Percentiles rank a stretch among this genome's conserved stretches.
phyloP scores from a whole-genome alignment of 169 alveolate species.

The Eimeria sp. region DNA sequence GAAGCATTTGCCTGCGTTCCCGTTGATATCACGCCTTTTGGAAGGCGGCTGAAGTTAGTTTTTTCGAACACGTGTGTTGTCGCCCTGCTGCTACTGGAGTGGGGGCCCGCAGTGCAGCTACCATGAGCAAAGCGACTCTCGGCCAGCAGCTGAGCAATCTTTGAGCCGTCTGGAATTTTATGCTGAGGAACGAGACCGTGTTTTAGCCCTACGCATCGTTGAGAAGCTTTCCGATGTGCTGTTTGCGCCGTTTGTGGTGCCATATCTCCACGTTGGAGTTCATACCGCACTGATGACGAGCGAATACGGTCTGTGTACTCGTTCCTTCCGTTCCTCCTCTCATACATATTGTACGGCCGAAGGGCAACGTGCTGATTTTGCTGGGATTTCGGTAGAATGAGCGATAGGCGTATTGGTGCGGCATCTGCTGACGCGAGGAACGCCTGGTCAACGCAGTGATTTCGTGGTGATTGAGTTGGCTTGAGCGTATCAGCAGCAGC shows the following conservation, averaged over 20 bases:
- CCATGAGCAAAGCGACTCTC: neutral
- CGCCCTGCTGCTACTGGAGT: neutral
- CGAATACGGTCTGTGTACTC: neutral
- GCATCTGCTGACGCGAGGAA: neutral
- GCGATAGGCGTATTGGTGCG: conserved; percentile 36
- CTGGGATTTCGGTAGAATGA: conserved; percentile 14
- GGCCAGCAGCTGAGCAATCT: neutral
- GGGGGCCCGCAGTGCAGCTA: neutral
- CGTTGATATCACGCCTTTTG: neutral
- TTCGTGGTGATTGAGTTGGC: neutral
- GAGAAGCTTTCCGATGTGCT: neutral
- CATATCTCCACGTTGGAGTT: neutral
- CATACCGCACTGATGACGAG: neutral
- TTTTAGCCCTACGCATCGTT: neutral
- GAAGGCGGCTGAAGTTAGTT: neutral
- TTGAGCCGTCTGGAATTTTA: neutral
- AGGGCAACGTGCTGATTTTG: neutral
- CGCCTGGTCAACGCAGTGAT: neutral
- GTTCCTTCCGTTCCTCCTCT: conserved; percentile 2
- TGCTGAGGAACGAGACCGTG: neutral
- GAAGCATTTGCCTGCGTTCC: neutral
- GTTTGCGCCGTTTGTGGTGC: neutral
- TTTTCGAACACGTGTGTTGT: neutral
- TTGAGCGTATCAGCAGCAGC: conserved; percentile 1
- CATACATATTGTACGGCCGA: neutral